Conservation (phyloP, 106 monocot genomes). For the Dactylorhiza incarnata region DNA sequence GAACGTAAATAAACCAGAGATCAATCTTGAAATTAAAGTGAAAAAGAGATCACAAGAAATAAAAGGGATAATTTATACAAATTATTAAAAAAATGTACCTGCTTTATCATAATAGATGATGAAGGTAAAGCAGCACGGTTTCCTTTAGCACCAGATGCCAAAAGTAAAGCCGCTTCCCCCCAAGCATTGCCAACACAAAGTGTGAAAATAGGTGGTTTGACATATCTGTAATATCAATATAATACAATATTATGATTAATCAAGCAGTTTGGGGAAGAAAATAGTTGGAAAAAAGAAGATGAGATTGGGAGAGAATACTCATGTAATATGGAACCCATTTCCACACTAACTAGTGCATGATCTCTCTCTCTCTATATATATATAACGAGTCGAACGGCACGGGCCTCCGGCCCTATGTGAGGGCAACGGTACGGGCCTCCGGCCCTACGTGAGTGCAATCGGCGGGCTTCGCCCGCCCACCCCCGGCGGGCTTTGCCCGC, state of each 20-base stretch:
- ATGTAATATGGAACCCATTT: too few species aligned
- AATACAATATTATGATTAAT: background rate
- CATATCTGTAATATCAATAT: conserved; percentile 36
- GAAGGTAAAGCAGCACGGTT: conserved; percentile 95
- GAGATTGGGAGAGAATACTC: too few species aligned
- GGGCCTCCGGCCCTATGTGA: too few species aligned
- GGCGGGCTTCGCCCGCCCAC: too few species aligned
- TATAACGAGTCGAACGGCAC: too few species aligned
- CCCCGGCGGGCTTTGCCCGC: too few species aligned
- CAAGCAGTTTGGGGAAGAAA: background rate
- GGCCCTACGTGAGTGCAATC: too few species aligned
- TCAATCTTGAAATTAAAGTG: background rate
- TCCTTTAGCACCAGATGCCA: conserved; percentile 89
- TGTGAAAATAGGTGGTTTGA: conserved; percentile 83
- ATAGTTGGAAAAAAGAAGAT: background rate
- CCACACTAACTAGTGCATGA: too few species aligned
- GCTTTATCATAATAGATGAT: conserved; percentile 92
- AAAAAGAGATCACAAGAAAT: background rate
- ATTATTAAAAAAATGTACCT: conserved; percentile 30
- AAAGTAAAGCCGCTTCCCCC: conserved; percentile 92
- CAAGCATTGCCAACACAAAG: conserved; percentile 99
- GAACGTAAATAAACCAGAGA: background rate
- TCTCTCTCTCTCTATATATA: too few species aligned
- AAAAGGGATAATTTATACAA: background rate
- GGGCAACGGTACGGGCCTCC: too few species aligned